Evolutionary conservation across 345 rosid genomes (phyloP), one percentile per base, ranked within the genome.

Genomic region (Populus pruinosa): DNA sequence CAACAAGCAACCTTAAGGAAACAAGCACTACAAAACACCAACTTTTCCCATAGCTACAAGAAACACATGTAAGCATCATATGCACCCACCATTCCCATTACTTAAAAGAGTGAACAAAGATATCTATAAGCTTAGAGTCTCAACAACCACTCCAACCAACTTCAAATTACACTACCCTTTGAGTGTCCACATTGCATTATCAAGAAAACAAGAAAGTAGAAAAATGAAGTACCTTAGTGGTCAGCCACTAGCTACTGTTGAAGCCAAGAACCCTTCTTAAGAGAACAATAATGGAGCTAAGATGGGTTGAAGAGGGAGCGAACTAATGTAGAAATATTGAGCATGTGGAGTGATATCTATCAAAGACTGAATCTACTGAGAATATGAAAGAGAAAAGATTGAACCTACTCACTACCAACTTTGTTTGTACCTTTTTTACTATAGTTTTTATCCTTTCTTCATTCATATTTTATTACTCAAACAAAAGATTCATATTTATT

Each of bases 131-230:
- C 21, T 38, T 62, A 63, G 49, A 39, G 38, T 78, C 79, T 80
- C 86, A 70, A 68, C 90, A 81, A 62, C 91, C 62, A 78, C 87
- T 59, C 71, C 67, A 83, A 81, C 89, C 69, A 80, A 82, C 85
- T 69, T 56, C 71, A 61, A 72, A 31, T 67, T 73, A 78, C 29
- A 16, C 10, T 18, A 72, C 33, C 35, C 77, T 47, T 44, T 31
- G 47, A n/a, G 6, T 25, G 43, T 21, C 47, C 68, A 12, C 21
- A 13, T 33, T 69, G 35, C 36, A 39, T 25, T 47, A 9, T 65
- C 62, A 35, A 77, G 73, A 50, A 29, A 72, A 69, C 50, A 10
- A 33, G 31, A 49, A 27, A 55, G 27, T 69, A 0, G 1, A 23
- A 12, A n/a, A 74, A 43, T 36, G 77, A 31, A 78, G 76, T 70